These are phyloP conservation scores for Ceraceosorus guamensis DNA, from an alignment of 1,284 basidiomycete species.

Conservation along the genomic window DNA sequence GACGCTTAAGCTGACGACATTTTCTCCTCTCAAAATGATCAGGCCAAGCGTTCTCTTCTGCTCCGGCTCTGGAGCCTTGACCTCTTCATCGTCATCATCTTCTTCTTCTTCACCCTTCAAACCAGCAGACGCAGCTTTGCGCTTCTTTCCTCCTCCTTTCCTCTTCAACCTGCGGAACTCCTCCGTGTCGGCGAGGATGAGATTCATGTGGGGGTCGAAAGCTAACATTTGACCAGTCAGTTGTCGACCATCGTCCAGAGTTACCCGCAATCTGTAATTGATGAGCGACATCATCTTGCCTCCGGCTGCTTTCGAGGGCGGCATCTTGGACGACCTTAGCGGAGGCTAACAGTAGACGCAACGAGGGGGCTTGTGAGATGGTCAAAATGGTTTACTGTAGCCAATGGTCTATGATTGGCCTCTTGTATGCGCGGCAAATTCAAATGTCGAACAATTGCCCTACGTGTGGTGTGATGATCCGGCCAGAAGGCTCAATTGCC, in stretches of 20 bases:
- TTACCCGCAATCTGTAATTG: slow-evolving; percentile 95
- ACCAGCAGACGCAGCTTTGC: slow-evolving; percentile 18
- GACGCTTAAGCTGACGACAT: slow-evolving; percentile 86
- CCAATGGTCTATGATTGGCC: no score
- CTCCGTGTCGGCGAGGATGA: slow-evolving; percentile 80
- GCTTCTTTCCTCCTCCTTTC: slow-evolving; percentile 21
- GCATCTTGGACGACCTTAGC: slow-evolving; percentile 26
- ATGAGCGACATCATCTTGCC: slow-evolving; percentile 90
- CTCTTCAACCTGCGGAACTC: slow-evolving; percentile 44
- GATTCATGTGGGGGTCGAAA: slow-evolving; percentile 99
- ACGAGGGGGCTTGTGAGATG: no score
- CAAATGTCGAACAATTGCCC: no score
- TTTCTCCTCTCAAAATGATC: slow-evolving; percentile 92
- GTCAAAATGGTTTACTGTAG: no score
- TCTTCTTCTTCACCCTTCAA: slow-evolving; percentile 25
- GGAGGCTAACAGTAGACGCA: no score
- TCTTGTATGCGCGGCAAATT: no score
- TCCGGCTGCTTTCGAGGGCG: slow-evolving; percentile 41
- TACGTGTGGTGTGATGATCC: no score
- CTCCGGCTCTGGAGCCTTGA: slow-evolving; percentile 66
- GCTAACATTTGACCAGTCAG: slow-evolving; percentile 97
- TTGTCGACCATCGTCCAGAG: slow-evolving; percentile 92
- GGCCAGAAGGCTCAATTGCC: no score
- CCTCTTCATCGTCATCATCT: slow-evolving; percentile 49
- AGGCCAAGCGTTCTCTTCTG: slow-evolving; percentile 92